These are phyloP conservation scores for Aspergillus cavernicola DNA, from an alignment of 495 filamentous ascomycete species.

Conservation along the genomic window DNA sequence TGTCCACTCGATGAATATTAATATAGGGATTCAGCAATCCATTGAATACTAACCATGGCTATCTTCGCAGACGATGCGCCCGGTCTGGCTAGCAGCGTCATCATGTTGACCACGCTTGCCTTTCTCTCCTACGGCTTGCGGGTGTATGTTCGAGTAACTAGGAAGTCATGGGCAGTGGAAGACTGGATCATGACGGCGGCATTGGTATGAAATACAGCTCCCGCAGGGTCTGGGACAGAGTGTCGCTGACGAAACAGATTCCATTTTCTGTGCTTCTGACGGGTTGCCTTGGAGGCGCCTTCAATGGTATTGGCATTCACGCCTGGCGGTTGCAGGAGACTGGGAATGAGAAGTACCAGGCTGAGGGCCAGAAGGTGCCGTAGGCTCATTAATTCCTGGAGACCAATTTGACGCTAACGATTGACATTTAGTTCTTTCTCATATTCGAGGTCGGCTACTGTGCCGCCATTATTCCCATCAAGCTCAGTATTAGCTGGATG, in stretches of 20 bases:
- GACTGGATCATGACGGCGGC: conserved; percentile 28
- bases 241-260: conserved; percentile 8
- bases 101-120: conserved; percentile 19
- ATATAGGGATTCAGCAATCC: no score
- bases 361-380: conserved; percentile 14
- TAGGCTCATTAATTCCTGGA: conserved; percentile 1
- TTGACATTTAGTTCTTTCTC: conserved; percentile 21
- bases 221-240: neutral
- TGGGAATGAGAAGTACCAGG: conserved; percentile 17
- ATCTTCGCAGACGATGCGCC: conserved; percentile 22
- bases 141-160: conserved; percentile 18
- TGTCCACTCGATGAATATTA: no score
- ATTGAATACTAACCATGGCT: no score
- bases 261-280: conserved; percentile 22
- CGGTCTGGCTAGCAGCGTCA: conserved; percentile 17
- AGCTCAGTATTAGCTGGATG: conserved; percentile 29
- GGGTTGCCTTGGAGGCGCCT: conserved; percentile 22
- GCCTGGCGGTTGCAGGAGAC: conserved; percentile 8
- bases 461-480: conserved; percentile 27
- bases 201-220: conserved; percentile 9
- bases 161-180: conserved; percentile 21
- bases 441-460: conserved; percentile 29
- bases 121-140: conserved; percentile 19
- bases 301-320: conserved; percentile 25
- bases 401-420: no score